phyloP scores from a whole-genome alignment of 2,329 filamentous ascomycete genomes.

The Scolecobasidium constrictum region DNA sequence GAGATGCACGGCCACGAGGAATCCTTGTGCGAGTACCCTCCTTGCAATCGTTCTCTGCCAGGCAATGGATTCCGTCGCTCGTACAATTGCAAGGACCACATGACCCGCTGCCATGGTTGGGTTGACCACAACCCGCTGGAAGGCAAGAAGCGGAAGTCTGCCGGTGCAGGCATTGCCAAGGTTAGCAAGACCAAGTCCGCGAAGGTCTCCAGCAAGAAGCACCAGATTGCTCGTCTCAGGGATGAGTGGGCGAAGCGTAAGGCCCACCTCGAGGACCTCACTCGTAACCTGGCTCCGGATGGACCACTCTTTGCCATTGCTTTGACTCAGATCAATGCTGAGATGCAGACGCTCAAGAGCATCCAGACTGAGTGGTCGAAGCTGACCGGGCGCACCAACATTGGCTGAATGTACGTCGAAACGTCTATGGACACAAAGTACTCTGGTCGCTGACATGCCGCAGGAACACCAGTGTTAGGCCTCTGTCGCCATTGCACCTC shows the following conservation, averaged over 20 bases:
- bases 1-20: slow-evolving; percentile 93
- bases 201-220: slow-evolving; percentile 3
- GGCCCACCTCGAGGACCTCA: slow-evolving; percentile 4
- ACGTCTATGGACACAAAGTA: no score
- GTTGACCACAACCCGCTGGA: slow-evolving; percentile 2
- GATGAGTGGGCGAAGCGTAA: slow-evolving; percentile 5
- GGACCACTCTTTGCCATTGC: slow-evolving; percentile 5
- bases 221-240: slow-evolving; percentile 4
- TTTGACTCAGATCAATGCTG: slow-evolving; percentile 3
- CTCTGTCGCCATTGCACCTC: no score
- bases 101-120: slow-evolving; percentile 80
- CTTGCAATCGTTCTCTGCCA: slow-evolving; percentile 70
- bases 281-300: slow-evolving; percentile 1
- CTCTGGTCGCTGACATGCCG: no score
- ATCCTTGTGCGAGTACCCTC: slow-evolving; percentile 76
- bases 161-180: background rate
- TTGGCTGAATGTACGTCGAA: no score
- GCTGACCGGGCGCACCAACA: no score
- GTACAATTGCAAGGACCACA: slow-evolving; percentile 95
- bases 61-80: slow-evolving; percentile 88
- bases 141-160: slow-evolving; percentile 7
- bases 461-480: no score
- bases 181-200: slow-evolving; percentile 1
- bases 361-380: background rate
- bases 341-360: background rate